These are phyloP conservation scores for Xylariales sp. DNA, from an alignment of 2,329 filamentous ascomycete species.

Conservation along the genomic window DNA sequence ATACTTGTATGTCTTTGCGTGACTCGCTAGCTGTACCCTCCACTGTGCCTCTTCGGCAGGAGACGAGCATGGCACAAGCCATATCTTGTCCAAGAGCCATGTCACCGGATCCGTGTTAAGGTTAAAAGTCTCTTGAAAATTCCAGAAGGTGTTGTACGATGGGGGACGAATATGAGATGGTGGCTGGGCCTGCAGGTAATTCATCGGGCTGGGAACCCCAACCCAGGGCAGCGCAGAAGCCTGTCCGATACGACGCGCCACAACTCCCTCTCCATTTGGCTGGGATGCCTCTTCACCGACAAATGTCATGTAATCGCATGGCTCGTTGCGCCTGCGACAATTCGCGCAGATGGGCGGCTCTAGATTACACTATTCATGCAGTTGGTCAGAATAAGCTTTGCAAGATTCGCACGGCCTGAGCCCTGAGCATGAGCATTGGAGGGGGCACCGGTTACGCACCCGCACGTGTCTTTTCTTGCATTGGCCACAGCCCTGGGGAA, in stretches of 20 bases:
- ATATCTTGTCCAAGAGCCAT: conserved; percentile 11
- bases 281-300: too few species aligned
- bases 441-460: too few species aligned
- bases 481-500: conserved; percentile 9
- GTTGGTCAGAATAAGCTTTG: conserved; percentile 1
- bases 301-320: conserved; percentile 14
- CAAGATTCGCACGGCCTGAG: not conserved
- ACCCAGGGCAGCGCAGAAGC: too few species aligned
- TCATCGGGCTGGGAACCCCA: too few species aligned
- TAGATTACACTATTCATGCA: conserved; percentile 13
- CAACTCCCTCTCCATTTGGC: too few species aligned
- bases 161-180: too few species aligned
- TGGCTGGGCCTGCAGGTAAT: too few species aligned
- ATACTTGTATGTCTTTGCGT: conserved; percentile 9
- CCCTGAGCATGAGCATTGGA: not conserved
- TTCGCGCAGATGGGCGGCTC: conserved; percentile 16
- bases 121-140: too few species aligned
- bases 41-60: conserved; percentile 2
- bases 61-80: conserved; percentile 9
- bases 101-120: too few species aligned
- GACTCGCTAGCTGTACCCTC: not conserved
- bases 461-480: conserved; percentile 12
- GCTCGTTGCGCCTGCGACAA: conserved; percentile 15
- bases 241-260: too few species aligned
- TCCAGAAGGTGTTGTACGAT: too few species aligned